Evolutionary conservation across 2,329 filamentous ascomycete species (phyloP).

Genomic region (Volutella citrinella): DNA sequence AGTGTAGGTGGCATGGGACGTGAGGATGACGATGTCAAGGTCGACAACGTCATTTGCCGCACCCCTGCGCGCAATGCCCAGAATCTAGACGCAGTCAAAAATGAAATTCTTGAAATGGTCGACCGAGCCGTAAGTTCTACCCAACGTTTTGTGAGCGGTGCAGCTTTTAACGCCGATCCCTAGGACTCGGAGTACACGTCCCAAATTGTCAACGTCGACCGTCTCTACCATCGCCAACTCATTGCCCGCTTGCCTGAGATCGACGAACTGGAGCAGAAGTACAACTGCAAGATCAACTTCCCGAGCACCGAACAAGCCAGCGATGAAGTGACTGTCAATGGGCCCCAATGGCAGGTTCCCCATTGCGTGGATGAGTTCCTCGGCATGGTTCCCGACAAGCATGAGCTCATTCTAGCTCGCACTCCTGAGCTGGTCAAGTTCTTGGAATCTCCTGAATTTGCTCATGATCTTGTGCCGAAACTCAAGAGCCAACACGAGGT

Average conservation of each 20-base stretch:
- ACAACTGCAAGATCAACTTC: constrained; percentile 99
- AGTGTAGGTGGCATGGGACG: constrained; percentile 72
- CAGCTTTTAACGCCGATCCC: constrained; percentile 6
- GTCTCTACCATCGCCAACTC: constrained; percentile 91
- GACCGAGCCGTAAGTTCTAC: constrained; percentile 71
- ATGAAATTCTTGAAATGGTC: constrained; percentile 99
- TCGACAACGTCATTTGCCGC: constrained; percentile 98
- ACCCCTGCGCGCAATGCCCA: constrained; percentile 96
- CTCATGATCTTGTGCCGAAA: constrained; percentile 75
- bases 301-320: constrained; percentile 96
- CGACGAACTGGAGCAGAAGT: constrained; percentile 95
- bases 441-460: constrained; percentile 78
- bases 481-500: constrained; percentile 91
- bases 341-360: constrained; percentile 96
- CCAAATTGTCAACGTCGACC: constrained; percentile 89
- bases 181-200: constrained; percentile 95
- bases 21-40: constrained; percentile 96
- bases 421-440: constrained; percentile 75
- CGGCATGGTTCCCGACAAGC: constrained; percentile 95
- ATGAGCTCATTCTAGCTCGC: constrained; percentile 82
- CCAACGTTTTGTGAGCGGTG: not conserved
- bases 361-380: constrained; percentile 94
- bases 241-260: constrained; percentile 85
- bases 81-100: constrained; percentile 94
- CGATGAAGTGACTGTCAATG: constrained; percentile 92